phyloP scores from a whole-genome alignment of 176 grass and related monocot genomes.

The Juncus effusus region DNA sequence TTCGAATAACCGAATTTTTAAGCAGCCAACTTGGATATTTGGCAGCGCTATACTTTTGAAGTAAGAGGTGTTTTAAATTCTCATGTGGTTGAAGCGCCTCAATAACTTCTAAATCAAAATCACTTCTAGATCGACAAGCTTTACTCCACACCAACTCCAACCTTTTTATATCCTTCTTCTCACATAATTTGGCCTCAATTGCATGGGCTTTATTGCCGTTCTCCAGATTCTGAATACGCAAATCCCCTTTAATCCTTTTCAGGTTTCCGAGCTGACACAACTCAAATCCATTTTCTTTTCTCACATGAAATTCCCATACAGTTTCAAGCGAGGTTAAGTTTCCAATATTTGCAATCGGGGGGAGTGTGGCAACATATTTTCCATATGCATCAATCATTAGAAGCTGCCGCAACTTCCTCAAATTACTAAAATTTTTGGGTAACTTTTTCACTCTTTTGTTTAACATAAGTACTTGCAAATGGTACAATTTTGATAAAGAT shows the following conservation, averaged over 20 bases:
- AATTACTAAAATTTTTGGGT: conserved; percentile 16
- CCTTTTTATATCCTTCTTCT: conserved; percentile 21
- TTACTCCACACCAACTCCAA: conserved; percentile 19
- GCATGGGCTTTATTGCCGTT: conserved; percentile 22
- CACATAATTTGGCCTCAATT: conserved; percentile 11
- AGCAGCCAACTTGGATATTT: conserved; percentile 18
- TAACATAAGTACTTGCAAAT: conserved; percentile 23
- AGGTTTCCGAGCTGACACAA: conserved; percentile 26
- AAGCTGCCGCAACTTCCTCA: conserved; percentile 14
- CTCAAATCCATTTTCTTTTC: conserved; percentile 25
- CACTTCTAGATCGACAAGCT: background rate
- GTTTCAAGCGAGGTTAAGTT: conserved; percentile 18
- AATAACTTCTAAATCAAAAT: conserved; percentile 18
- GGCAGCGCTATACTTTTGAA: conserved; percentile 10
- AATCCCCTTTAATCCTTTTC: conserved; percentile 17
- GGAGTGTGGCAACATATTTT: background rate
- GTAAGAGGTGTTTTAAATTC: conserved; percentile 11
- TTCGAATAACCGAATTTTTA: background rate
- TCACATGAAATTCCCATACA: conserved; percentile 3
- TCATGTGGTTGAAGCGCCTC: conserved; percentile 22
- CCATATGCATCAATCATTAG: background rate
- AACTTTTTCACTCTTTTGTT: background rate
- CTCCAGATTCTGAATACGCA: conserved; percentile 26
- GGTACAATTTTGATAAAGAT: conserved; percentile 28
- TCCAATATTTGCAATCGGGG: conserved; percentile 9